phyloP scores from a whole-genome alignment of 768 basidiomycete genomes.

The Leucogyrophana mollusca region DNA sequence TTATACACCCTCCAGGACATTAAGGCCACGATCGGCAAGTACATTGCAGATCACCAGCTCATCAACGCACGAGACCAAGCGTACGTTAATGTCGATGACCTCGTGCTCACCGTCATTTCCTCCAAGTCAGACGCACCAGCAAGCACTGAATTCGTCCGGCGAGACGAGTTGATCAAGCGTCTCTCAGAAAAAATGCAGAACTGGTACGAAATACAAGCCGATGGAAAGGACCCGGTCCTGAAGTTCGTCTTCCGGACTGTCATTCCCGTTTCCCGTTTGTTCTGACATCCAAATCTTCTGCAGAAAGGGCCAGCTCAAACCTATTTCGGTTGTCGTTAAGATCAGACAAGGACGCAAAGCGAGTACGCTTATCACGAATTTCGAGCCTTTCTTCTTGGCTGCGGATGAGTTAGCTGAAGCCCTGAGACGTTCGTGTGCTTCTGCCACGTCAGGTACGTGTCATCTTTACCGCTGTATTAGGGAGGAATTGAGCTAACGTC shows the following conservation, averaged over 20 bases:
- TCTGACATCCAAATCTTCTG: background rate
- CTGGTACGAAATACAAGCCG: slow-evolving; percentile 65
- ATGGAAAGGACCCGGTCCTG: slow-evolving; percentile 52
- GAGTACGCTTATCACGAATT: slow-evolving; percentile 73
- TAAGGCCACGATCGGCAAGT: slow-evolving; percentile 55
- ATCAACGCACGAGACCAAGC: slow-evolving; percentile 65
- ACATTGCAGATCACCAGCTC: slow-evolving; percentile 59
- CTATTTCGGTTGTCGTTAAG: slow-evolving; percentile 70
- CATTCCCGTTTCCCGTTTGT: too few relatives aligned
- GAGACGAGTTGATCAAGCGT: slow-evolving; percentile 58
- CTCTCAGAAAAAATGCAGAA: slow-evolving; percentile 69
- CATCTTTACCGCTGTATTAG: background rate
- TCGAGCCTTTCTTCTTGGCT: slow-evolving; percentile 73
- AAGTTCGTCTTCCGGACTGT: slow-evolving; percentile 48
- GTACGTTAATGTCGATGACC: slow-evolving; percentile 67
- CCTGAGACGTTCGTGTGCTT: slow-evolving; percentile 72
- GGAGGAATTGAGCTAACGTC: background rate
- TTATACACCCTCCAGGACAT: slow-evolving; percentile 61
- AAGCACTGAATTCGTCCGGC: slow-evolving; percentile 55
- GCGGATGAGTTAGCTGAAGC: slow-evolving; percentile 79
- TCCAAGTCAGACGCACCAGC: slow-evolving; percentile 29
- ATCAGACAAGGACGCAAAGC: slow-evolving; percentile 77
- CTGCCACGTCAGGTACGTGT: slow-evolving; percentile 68
- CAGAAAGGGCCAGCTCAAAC: slow-evolving; percentile 77
- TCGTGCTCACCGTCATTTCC: slow-evolving; percentile 36